Base-by-base conservation (phyloP, 192 early-diverging fungal species). In the Coemansia sp. region DNA sequence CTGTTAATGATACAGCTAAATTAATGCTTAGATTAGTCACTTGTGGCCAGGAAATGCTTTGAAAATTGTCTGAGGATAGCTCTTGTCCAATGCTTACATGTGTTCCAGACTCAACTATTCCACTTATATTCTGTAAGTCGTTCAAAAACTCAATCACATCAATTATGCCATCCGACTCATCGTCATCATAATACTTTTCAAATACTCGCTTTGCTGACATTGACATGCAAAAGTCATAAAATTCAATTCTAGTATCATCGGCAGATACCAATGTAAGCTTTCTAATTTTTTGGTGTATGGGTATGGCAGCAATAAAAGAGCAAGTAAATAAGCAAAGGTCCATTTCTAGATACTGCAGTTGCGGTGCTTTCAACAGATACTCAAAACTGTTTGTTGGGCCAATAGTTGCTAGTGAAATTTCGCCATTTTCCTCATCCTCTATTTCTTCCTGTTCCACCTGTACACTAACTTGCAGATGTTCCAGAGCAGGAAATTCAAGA, bases 401-500 rank as follows among this genome's bases (percentile, higher is more conserved):
- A 52, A 52, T 22, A 16, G 16, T 7, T 4, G 15, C 48, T 16
- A 18, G n/a, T 32, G 12, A 8, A 54, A 2, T 21, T 7, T 49
- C 10, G 7, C 18, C 47, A 49, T 49, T 49, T 49, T 49, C 47
- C 13, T 49, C 10, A 15, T n/a, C n/a, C 47, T 16, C 47, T 32
- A 32, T 32, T 3, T 56, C 22, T 10, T 22, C 36, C 1, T 18
- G n/a, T n/a, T 9, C 51, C 8, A 8, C 7, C 11, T n/a, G 18
- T n/a, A 40, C 37, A 40, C 39, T 7, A 40, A 58, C 15, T 15
- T 40, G 39, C 37, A 58, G 4, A 18, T 58, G n/a, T 6, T 58
- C 37, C 8, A 58, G 56, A 40, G 36, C 32, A 5, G 56, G 56
- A 58, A 58, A 58, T n/a, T 15, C 6, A 58, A 58, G 4, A 58